Evolutionary conservation across 345 rosid genomes (phyloP).

Genomic region (Eucalyptus brandiana): DNA sequence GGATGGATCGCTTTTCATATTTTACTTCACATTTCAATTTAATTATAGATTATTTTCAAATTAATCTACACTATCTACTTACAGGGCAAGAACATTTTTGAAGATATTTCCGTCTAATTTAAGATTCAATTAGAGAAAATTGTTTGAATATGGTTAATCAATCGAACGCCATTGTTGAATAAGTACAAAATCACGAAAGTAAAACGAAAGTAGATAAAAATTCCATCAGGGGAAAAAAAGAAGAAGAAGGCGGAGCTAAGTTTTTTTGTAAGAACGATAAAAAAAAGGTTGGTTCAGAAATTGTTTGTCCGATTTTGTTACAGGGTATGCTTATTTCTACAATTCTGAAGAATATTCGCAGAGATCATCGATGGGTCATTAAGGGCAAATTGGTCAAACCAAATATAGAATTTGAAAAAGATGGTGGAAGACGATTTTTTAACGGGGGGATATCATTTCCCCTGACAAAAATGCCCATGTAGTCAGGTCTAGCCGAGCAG

Average conservation of each 20-base stretch:
- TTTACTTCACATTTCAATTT: background rate
- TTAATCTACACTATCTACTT: background rate
- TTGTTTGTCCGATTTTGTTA: background rate
- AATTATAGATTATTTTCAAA: background rate
- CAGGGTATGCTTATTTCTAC: background rate
- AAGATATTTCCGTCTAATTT: background rate
- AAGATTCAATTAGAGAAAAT: background rate
- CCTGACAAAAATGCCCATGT: background rate
- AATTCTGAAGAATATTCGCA: background rate
- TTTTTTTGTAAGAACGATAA: background rate
- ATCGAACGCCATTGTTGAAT: background rate
- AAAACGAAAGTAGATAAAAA: background rate
- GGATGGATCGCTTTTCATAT: background rate
- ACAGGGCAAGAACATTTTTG: background rate
- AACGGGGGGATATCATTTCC: background rate
- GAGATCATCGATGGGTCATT: background rate
- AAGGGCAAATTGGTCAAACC: background rate
- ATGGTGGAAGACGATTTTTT: background rate
- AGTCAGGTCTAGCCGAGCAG: background rate
- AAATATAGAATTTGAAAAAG: background rate
- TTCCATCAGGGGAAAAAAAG: background rate
- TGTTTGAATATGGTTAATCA: background rate
- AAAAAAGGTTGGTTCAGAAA: fast-evolving
- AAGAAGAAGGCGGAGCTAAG: background rate
- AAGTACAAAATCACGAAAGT: background rate